phyloP scores from a whole-genome alignment of 306 rosid species.

The Cyclanthera cordifolia region DNA sequence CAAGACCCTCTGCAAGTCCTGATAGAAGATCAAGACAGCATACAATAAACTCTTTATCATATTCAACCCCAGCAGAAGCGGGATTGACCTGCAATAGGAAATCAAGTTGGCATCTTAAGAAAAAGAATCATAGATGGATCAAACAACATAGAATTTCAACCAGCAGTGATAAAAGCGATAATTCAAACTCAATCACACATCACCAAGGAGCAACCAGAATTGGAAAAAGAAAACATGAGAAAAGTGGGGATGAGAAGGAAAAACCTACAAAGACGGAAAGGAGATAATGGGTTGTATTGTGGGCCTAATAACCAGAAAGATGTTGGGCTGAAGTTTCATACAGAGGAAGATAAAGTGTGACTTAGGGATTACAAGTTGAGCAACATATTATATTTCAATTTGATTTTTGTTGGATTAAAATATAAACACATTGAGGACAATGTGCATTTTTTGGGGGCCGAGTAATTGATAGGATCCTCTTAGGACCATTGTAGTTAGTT shows the following conservation, averaged over 20 bases:
- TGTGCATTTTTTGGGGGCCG: too few relatives aligned
- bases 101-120: conserved; percentile 11
- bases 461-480: too few relatives aligned
- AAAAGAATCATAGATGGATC: too few relatives aligned
- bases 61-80: conserved; percentile 65
- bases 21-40: conserved; percentile 97
- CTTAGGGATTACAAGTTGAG: too few relatives aligned
- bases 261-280: neutral
- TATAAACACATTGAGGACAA: too few relatives aligned
- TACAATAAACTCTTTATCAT: conserved; percentile 86
- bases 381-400: too few relatives aligned
- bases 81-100: conserved; percentile 67
- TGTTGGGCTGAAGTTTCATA: too few relatives aligned
- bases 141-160: neutral
- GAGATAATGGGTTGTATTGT: too few relatives aligned
- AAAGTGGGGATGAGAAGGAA: neutral
- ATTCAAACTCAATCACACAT: neutral
- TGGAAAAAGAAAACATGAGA: neutral
- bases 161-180: neutral
- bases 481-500: too few relatives aligned
- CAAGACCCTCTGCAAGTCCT: conserved; percentile 97
- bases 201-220: neutral
- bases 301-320: too few relatives aligned
- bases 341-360: too few relatives aligned
- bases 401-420: too few relatives aligned